Evolutionary conservation across 1,139 yeast species (phyloP), one percentile per base, ranked within the genome.

Genomic region (Dujonia santamariae): DNA sequence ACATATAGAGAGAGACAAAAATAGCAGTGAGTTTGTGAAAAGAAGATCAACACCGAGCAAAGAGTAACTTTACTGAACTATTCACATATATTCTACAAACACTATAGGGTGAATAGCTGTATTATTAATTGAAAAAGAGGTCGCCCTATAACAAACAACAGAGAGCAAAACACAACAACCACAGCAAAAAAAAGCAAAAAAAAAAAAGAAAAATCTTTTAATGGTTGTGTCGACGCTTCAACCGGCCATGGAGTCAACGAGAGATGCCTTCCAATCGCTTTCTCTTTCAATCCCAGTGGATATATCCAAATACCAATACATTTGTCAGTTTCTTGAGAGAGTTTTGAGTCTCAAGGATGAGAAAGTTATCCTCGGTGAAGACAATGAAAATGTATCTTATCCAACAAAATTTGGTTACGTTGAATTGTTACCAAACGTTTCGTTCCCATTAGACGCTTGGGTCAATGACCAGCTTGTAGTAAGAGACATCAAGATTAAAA

Each of bases 371-470:
- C 25, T 42, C 15, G 27, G 26, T 22, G 35, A 31, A 11, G 14
- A 21, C 26, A 17, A 15, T 23, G 24, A 24, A 4, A 23, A 19
- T 3, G 15, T 19, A 7, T 12, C 19, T 4, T 14, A 6, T 24
- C 7, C 4, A 13, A 7, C 9, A 4, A 12, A n/a, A 19, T 25
- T 12, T 11, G 27, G 30, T 12, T 31, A 31, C 4, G 31, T 40
- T 5, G 70, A 64, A 32, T 46, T 65, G 11, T 42, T 68, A 19
- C 66, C 69, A 7, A 61, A 58, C 28, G 51, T 68, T 2, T 48
- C 49, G 2, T 48, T 68, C 12, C 72, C 75, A 2, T 39, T 41
- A n/a, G 72, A 67, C 38, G 41, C 66, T 17, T 69, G 75, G 75
- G 46, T 63, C 20, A 48, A 49, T 30, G 63, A 61, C 19, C 63